These are phyloP conservation scores for Monilinia vaccinii-corymbosi DNA, from an alignment of 2,329 filamentous ascomycete genomes.

Conservation along the genomic window DNA sequence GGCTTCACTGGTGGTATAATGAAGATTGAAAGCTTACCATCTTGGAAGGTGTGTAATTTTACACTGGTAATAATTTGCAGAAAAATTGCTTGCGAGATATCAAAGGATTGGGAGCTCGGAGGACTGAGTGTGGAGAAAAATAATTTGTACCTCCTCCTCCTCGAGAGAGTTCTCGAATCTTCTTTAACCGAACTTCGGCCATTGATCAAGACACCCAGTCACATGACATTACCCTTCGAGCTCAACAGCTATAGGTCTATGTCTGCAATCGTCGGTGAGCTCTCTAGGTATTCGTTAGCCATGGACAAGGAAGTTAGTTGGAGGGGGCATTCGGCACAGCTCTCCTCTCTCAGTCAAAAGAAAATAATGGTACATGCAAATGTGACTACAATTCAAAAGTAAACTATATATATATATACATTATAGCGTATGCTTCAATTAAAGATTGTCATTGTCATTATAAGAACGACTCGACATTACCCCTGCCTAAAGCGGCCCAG, in stretches of 20 bases:
- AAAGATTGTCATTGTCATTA: background rate
- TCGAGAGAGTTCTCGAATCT: slow-evolving; percentile 6
- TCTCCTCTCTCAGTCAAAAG: no score
- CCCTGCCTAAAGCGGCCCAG: slow-evolving; percentile 2
- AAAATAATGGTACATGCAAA: no score
- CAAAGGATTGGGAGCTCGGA: slow-evolving; percentile 5
- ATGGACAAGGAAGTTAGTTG: no score
- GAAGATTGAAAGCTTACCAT: background rate
- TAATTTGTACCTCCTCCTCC: slow-evolving; percentile 3
- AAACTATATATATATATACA: no score
- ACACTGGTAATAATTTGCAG: background rate
- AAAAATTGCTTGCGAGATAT: background rate
- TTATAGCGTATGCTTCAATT: slow-evolving; percentile 1
- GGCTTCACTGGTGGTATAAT: background rate
- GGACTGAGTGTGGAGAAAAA: slow-evolving; percentile 10
- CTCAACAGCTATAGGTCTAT: no score
- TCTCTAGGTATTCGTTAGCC: no score
- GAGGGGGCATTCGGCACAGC: no score
- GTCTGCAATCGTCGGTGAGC: no score
- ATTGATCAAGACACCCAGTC: slow-evolving; percentile 9
- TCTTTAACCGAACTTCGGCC: slow-evolving; percentile 10
- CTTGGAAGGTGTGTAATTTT: background rate
- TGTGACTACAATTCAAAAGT: background rate
- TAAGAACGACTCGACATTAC: background rate
- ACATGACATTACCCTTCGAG: background rate